Conservation (phyloP, 2,329 filamentous ascomycete genomes). For the Rhynchosporium graminicola region DNA sequence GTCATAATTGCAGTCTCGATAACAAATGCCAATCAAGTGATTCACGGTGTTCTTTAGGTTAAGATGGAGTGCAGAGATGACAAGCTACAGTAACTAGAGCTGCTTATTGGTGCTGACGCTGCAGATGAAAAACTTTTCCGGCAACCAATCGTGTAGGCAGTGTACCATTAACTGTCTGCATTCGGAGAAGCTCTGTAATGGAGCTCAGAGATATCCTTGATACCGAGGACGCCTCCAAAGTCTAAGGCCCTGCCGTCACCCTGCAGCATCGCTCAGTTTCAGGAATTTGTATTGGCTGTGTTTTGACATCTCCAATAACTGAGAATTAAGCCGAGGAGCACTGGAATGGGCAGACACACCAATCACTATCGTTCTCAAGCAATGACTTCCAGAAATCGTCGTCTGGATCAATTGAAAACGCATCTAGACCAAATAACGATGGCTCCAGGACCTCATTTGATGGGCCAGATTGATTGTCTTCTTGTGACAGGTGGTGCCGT, state of each 20-base stretch:
- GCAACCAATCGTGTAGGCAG: no score
- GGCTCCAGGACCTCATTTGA: neutral
- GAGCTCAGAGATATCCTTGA: no score
- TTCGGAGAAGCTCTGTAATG: no score
- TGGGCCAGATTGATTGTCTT: neutral
- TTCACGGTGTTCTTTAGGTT: no score
- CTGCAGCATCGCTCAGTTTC: neutral
- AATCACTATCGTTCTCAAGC: constrained; percentile 10
- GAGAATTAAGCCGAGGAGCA: neutral
- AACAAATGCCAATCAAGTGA: no score
- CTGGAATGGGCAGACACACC: neutral
- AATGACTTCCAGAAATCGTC: constrained; percentile 16
- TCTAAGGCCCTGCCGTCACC: neutral
- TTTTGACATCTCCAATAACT: neutral
- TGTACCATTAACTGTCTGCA: no score
- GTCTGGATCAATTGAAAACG: neutral
- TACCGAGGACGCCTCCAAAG: no score
- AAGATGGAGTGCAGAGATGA: no score
- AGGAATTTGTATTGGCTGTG: neutral
- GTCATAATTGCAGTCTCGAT: no score
- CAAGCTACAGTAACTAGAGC: no score
- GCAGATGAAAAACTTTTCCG: no score
- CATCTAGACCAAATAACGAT: neutral
- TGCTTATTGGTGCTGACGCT: no score
- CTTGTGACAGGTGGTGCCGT: neutral